Conservation (phyloP, 495 filamentous ascomycete genomes). For the Bacidia rubella region DNA sequence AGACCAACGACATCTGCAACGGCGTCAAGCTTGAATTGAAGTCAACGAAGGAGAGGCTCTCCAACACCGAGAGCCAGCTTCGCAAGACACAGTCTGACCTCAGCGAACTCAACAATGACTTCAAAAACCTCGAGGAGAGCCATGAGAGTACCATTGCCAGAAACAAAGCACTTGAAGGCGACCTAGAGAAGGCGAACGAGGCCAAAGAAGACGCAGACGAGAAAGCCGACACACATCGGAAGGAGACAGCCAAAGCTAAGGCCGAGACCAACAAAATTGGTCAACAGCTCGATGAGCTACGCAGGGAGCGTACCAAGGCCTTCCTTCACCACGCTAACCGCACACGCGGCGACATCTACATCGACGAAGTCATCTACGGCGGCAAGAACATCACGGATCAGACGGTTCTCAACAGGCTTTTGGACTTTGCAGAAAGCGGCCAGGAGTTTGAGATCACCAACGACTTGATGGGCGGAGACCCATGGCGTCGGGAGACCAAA, state of each 20-base stretch:
- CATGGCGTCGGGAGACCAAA: not conserved
- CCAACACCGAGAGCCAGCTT: not conserved
- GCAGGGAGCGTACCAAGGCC: no score
- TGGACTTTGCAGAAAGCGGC: not conserved
- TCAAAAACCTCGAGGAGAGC: not conserved
- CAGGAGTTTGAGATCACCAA: constrained; percentile 1
- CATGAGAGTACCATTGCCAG: not conserved
- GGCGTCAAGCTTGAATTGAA: not conserved
- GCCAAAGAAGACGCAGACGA: not conserved
- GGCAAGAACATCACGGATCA: constrained; percentile 1
- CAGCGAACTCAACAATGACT: not conserved
- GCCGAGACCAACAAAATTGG: no score
- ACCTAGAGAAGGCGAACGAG: not conserved
- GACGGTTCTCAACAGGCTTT: not conserved
- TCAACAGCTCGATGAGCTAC: no score
- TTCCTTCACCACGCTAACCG: not conserved
- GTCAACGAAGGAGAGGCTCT: not conserved
- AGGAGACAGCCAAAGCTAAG: not conserved
- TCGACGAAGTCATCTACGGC: constrained; percentile 2
- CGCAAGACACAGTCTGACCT: not conserved
- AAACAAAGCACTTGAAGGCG: not conserved
- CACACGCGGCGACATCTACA: not conserved
- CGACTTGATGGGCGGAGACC: constrained; percentile 1
- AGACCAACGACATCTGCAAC: not conserved
- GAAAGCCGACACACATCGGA: not conserved